phyloP scores from a whole-genome alignment of 1,284 basidiomycete species.

The Cryptococcus neoformans region DNA sequence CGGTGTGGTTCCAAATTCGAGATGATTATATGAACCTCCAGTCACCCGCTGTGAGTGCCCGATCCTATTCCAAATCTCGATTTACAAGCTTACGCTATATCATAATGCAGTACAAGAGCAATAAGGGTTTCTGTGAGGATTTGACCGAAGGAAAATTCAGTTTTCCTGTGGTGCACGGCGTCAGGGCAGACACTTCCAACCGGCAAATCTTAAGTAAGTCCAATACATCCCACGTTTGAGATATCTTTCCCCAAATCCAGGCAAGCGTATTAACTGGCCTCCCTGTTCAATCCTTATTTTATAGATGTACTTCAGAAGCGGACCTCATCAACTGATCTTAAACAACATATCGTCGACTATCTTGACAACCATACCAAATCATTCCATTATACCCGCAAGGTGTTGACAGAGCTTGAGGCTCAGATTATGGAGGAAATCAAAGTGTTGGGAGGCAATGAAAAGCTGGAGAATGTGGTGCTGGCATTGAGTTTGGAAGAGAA shows the following conservation, averaged over 20 bases:
- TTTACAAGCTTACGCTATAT: neutral
- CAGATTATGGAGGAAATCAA: slow-evolving; percentile 44
- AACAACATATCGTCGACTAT: slow-evolving; percentile 73
- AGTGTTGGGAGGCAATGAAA: slow-evolving; percentile 42
- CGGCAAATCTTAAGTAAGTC: slow-evolving; percentile 74
- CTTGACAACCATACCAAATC: slow-evolving; percentile 67
- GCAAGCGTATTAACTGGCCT: neutral
- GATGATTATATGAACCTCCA: slow-evolving; percentile 98
- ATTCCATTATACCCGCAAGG: slow-evolving; percentile 68
- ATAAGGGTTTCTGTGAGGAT: slow-evolving; percentile 95
- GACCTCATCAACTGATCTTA: slow-evolving; percentile 73
- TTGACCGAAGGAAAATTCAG: slow-evolving; percentile 95
- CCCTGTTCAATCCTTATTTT: neutral
- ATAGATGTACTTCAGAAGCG: slow-evolving; percentile 84
- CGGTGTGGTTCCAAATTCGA: slow-evolving; percentile 91
- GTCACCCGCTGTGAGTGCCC: slow-evolving; percentile 63
- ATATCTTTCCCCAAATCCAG: neutral
- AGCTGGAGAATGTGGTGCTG: slow-evolving; percentile 38
- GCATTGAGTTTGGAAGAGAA: slow-evolving; percentile 15
- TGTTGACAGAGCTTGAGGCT: slow-evolving; percentile 58
- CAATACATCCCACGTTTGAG: neutral
- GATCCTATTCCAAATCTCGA: neutral
- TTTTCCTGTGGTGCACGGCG: slow-evolving; percentile 87
- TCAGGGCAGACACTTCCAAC: slow-evolving; percentile 69
- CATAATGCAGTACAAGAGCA: slow-evolving; percentile 66